phyloP scores from a whole-genome alignment of 768 basidiomycete species.

The Trametopsis cervina region DNA sequence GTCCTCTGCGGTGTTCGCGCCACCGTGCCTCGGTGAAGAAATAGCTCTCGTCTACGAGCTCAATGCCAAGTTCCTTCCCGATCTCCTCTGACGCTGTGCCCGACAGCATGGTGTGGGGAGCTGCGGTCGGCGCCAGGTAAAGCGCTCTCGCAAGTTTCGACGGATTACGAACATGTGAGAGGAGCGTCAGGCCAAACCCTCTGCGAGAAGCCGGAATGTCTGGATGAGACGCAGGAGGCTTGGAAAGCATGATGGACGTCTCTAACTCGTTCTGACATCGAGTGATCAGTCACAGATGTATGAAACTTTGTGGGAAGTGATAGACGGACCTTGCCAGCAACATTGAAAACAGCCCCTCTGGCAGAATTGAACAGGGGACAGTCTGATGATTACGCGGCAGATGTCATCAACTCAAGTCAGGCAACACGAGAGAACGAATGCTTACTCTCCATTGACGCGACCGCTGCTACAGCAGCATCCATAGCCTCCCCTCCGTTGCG shows the following conservation, averaged over 20 bases:
- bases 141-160: constrained; percentile 62
- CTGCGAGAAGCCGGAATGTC: constrained; percentile 52
- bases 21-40: constrained; percentile 72
- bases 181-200: constrained; percentile 56
- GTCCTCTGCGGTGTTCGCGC: constrained; percentile 67
- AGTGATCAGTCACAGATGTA: background rate
- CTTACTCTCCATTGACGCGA: constrained; percentile 64
- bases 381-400: too few species aligned
- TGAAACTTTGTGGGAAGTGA: background rate
- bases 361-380: constrained; percentile 73
- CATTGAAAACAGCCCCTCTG: constrained; percentile 80
- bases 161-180: constrained; percentile 66
- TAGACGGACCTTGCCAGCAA: constrained; percentile 60
- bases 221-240: constrained; percentile 61
- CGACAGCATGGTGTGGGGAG: constrained; percentile 66
- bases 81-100: constrained; percentile 56
- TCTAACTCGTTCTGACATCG: constrained; percentile 71
- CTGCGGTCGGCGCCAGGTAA: constrained; percentile 58
- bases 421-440: too few species aligned
- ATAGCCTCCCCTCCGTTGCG: constrained; percentile 69
- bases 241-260: constrained; percentile 74
- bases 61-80: constrained; percentile 45
- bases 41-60: constrained; percentile 66
- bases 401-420: too few species aligned
- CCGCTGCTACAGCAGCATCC: constrained; percentile 76